Evolutionary conservation across 345 rosid genomes (phyloP).

Genomic region (Theobroma cacao): DNA sequence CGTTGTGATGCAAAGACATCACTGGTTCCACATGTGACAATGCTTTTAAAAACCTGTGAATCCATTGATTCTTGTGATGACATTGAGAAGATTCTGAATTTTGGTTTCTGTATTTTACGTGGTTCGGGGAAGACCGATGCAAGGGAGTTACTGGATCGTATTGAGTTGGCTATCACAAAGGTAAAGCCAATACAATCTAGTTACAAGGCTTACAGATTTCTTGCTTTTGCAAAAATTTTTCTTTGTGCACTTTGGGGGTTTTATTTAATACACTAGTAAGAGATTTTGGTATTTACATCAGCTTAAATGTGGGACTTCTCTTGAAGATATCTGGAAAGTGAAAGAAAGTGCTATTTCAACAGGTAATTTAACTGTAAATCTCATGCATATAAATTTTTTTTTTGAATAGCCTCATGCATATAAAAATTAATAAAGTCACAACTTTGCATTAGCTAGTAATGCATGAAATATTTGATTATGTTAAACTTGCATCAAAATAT

Average conservation of each 20-base stretch:
- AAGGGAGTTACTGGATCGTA: constrained; percentile 39
- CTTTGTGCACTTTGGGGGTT: background rate
- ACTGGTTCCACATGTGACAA: constrained; percentile 61
- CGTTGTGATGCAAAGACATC: constrained; percentile 73
- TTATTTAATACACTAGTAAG: constrained; percentile 21
- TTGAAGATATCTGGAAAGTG: constrained; percentile 60
- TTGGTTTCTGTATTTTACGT: constrained; percentile 58
- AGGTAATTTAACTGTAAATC: constrained; percentile 36
- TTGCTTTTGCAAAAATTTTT: constrained; percentile 4
- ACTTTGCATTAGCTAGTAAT: background rate
- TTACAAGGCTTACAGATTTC: background rate
- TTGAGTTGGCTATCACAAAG: constrained; percentile 55
- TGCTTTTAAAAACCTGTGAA: constrained; percentile 53
- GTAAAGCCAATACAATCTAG: constrained; percentile 32
- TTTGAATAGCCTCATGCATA: too few relatives aligned
- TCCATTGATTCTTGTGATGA: constrained; percentile 48
- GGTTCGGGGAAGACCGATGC: constrained; percentile 56
- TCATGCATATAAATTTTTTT: background rate
- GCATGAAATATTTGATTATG: constrained; percentile 2
- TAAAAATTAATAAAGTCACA: background rate
- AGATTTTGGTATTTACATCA: constrained; percentile 36
- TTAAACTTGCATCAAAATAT: constrained; percentile 6
- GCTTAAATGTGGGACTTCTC: constrained; percentile 56
- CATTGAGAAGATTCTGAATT: constrained; percentile 53
- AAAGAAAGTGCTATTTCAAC: constrained; percentile 33